These are phyloP conservation scores for Ambrosia artemisiifolia DNA, from an alignment of 129 eudicot species.

Conservation along the genomic window DNA sequence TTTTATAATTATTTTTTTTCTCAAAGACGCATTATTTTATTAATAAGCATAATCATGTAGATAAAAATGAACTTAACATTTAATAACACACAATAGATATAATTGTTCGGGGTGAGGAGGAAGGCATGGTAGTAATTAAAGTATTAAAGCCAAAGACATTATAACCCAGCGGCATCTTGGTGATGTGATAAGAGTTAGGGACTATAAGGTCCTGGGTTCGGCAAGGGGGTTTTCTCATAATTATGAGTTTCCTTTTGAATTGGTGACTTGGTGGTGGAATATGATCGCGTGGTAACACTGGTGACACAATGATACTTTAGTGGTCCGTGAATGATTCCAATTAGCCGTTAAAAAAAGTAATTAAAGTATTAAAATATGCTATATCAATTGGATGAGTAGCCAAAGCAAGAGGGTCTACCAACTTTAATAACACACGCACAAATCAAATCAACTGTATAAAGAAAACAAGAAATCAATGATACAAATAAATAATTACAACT, in stretches of 20 bases:
- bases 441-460: conserved; percentile 19
- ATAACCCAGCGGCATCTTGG: too few species aligned
- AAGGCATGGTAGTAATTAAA: not conserved
- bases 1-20: not conserved
- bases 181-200: too few species aligned
- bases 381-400: conserved; percentile 3
- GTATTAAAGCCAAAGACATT: too few species aligned
- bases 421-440: conserved; percentile 25
- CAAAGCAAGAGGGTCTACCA: conserved; percentile 15
- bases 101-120: conserved; percentile 15
- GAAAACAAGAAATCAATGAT: not conserved
- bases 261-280: too few species aligned
- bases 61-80: not conserved
- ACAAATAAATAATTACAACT: not conserved
- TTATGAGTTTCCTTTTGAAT: too few species aligned
- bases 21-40: not conserved
- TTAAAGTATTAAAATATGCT: conserved; percentile 18
- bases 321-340: too few species aligned
- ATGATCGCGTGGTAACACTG: too few species aligned
- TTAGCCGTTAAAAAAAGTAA: too few species aligned
- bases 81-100: conserved; percentile 6
- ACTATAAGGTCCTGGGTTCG: too few species aligned
- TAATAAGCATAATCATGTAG: not conserved
- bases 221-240: too few species aligned
- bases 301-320: too few species aligned